Percentiles rank a stretch among this genome's conserved stretches.
Conservation (phyloP, 176 grass and related monocot genomes). For the Juncus inflexus region DNA sequence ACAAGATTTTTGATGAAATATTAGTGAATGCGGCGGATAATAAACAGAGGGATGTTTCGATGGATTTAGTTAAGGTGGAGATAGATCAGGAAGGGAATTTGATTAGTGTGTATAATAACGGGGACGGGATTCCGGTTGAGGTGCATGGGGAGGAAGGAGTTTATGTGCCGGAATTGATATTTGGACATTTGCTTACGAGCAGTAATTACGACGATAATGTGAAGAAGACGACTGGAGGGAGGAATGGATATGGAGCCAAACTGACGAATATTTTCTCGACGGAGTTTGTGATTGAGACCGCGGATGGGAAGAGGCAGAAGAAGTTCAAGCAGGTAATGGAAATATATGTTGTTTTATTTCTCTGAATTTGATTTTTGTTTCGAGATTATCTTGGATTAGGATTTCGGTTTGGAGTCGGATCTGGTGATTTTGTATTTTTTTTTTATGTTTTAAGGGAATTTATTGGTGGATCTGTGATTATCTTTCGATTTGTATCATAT, state of each 20-base stretch:
- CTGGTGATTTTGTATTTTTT: neutral
- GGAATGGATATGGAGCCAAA: slow-evolving; percentile 88
- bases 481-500: too few relatives aligned
- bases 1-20: slow-evolving; percentile 99
- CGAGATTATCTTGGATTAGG: neutral
- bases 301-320: slow-evolving; percentile 60
- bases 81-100: slow-evolving; percentile 54
- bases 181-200: slow-evolving; percentile 90
- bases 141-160: slow-evolving; percentile 78
- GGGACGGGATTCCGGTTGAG: slow-evolving; percentile 75
- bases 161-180: slow-evolving; percentile 90
- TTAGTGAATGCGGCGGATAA: slow-evolving; percentile 92
- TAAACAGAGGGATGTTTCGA: slow-evolving; percentile 80
- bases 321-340: slow-evolving; percentile 69
- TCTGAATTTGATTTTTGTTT: neutral
- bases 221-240: slow-evolving; percentile 81
- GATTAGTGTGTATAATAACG: slow-evolving; percentile 74
- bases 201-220: slow-evolving; percentile 85
- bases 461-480: too few relatives aligned
- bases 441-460: neutral
- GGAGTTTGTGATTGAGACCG: slow-evolving; percentile 85
- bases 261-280: slow-evolving; percentile 91
- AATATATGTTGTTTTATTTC: neutral
- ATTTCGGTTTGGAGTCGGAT: neutral
- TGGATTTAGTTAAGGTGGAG: slow-evolving; percentile 64